Evolutionary conservation across 176 grass and related monocot species (phyloP).

Genomic region (Eleusine coracana): DNA sequence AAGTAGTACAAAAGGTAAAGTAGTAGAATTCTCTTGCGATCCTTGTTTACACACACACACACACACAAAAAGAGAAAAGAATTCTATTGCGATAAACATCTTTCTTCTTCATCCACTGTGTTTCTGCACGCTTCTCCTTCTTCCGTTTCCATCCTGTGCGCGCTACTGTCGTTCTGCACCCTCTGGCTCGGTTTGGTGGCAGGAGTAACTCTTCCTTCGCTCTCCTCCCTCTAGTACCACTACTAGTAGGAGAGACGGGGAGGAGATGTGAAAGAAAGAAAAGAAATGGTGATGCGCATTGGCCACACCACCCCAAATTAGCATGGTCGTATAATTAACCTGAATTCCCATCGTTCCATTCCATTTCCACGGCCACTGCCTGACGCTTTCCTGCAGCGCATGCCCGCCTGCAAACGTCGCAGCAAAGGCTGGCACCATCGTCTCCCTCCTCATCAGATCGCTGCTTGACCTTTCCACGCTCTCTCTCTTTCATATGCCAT

Average conservation of each 20-base stretch:
- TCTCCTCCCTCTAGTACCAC: too few species aligned
- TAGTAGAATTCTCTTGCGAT: too few species aligned
- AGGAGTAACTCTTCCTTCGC: not conserved
- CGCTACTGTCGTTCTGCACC: not conserved
- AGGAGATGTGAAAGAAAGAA: not conserved
- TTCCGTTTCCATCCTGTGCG: too few species aligned
- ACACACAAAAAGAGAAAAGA: too few species aligned
- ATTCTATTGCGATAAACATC: not conserved
- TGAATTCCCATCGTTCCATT: not conserved
- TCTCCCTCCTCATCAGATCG: not conserved
- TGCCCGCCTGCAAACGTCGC: conserved; percentile 22
- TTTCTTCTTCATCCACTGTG: too few species aligned
- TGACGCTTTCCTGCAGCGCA: not conserved
- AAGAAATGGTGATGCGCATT: not conserved
- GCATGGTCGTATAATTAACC: conserved; percentile 42
- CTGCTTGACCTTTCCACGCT: not conserved
- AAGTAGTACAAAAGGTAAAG: too few species aligned
- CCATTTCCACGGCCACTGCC: not conserved
- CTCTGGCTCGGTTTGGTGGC: not conserved
- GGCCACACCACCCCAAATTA: conserved; percentile 31
- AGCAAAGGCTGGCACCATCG: not conserved
- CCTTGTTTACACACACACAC: too few species aligned
- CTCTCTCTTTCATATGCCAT: not conserved
- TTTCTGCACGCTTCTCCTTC: too few species aligned
- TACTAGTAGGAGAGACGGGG: too few species aligned